Conservation (phyloP, 352 stramenopile species). For the Pythium aristosporum region DNA sequence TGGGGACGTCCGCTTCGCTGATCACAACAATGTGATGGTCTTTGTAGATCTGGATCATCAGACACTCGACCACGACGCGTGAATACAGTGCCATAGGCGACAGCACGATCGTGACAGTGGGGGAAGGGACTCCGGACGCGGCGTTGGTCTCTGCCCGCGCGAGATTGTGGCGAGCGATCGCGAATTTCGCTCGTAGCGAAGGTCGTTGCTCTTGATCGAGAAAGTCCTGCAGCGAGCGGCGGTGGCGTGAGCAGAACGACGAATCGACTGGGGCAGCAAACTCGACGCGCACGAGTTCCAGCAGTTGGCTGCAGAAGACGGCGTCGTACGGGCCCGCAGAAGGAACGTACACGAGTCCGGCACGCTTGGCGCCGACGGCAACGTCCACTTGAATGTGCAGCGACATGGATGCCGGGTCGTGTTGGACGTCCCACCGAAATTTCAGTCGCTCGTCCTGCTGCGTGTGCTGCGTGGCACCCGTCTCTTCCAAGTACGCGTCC, state of each 20-base stretch:
- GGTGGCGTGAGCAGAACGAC: constrained; percentile 2
- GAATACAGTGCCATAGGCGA: constrained; percentile 6
- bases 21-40: constrained; percentile 32
- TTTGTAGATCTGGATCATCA: constrained; percentile 30
- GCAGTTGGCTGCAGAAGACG: constrained; percentile 1
- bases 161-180: constrained; percentile 18
- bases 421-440: constrained; percentile 10
- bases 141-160: neutral
- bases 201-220: neutral
- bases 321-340: constrained; percentile 2
- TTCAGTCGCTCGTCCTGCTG: neutral
- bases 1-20: constrained; percentile 8
- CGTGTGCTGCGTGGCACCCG: neutral
- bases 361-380: neutral
- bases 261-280: neutral
- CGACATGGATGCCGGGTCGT: constrained; percentile 2
- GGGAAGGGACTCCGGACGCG: neutral
- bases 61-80: constrained; percentile 28
- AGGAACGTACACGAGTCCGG: constrained; percentile 3
- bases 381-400: constrained; percentile 8
- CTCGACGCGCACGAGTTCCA: neutral
- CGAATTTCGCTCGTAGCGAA: constrained; percentile 1
- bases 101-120: constrained; percentile 6
- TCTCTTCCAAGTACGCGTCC: neutral
- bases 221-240: neutral